Evolutionary conservation across 257 asterid species (phyloP), one percentile per base, ranked within the genome.

Genomic region (Solanum rostratum): DNA sequence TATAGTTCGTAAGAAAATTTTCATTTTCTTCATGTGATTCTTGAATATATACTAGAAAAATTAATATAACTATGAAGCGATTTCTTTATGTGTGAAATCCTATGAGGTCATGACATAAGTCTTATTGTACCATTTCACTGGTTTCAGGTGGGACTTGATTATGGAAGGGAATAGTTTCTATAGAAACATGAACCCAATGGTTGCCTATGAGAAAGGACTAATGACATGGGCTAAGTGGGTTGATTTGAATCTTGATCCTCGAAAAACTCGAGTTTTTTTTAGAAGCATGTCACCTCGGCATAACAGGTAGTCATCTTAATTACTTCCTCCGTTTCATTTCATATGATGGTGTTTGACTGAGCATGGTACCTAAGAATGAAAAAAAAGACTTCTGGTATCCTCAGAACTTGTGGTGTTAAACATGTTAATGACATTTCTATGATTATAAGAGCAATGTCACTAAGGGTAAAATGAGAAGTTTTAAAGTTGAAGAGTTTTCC

Each of bases 241-340:
- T 66, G 98, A 94, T 68, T 83, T 93, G 63, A 95, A 95, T 86
- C 89, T 94, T 66, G 98, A 95, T 87, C 99, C 99, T 6, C 86
- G 92, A 39, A 84, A 86, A 62, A 93, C 92, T 10, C 88, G 91
- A 88, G 97, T 94, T 82, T 88, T 95, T 20, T 94, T 95, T 89
- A 84, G 99, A 87, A 94, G 92, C 91, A 91, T 93, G 94, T 95
- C 99, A 3, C 97, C 99, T 22, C 89, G 94, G 49, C 98, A 95
- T 79, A 95, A 95, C 91, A 89, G 95, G 97, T 92, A 76, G 30
- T 76, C 27, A 1, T 76, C 6, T 24, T 18, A 5, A 50, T 50
- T 24, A 19, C 52, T 69, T 50, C 10, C 52, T 33, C 78, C 27
- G 0, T 69, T 39, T 69, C 24, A 19, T 69, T 69, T 37, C 79